Evolutionary conservation across 1,139 yeast species (phyloP), one percentile per base, ranked within the genome.

Genomic region (Pichia sp.): DNA sequence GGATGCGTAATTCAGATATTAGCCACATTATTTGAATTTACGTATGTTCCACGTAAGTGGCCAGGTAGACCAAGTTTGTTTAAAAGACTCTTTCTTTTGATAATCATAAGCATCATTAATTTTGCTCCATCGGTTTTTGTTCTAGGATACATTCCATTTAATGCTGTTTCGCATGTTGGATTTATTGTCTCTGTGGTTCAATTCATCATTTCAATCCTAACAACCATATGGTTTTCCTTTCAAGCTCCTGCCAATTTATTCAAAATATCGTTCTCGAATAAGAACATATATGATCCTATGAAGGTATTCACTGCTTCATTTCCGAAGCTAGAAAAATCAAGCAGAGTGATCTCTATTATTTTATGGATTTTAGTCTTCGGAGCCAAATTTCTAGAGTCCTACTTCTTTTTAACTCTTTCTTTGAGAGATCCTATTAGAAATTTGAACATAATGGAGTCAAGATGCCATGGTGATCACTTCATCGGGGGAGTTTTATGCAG

Each of bases 341-440:
- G 84, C 51, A 71, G 76, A 52, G 67, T 78, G 56, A 76, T 82
- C 57, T 88, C 96, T 0, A 73, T 76, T 53, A 69, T 81, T 1
- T 70, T 90, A 50, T 88, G 96, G 95, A 57, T 80, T 2, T 71
- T 80, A 32, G 88, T 89, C 0, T 85, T 88, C 64, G 69, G 76
- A 30, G 87, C 90, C 3, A 90, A 90, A 65, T 84, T 85, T 63
- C 70, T 81, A 16, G 97, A 90, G 67, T 89, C 96, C 0, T 90
- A 89, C 67, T 82, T 87, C 65, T 89, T 89, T 64, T 71, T 89
- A 60, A 87, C 95, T 0, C 73, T 89, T 53, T 87, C 96, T 0
- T 69, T 89, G 32, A 78, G 87, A 62, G 96, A 89, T 67, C 95
- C 97, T 0, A 78, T 88, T 10, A 71, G 90, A 59, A 87, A 84